A percentile compares a stretch with the other conserved stretches of the same genome.
Conservation (phyloP, 768 basidiomycete species). For the Auricularia sp. region DNA sequence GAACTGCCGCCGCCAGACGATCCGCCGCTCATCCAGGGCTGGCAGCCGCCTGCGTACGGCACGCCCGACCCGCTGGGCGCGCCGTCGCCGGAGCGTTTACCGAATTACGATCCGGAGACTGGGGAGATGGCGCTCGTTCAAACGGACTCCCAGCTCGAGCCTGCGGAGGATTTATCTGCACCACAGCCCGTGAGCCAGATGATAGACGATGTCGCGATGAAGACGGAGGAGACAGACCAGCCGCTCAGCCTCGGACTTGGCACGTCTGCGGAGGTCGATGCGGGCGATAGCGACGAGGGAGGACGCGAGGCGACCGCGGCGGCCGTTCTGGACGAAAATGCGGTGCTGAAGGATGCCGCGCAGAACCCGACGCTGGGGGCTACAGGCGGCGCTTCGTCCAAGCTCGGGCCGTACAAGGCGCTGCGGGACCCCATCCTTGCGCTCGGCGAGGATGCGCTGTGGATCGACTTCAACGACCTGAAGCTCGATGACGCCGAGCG, state of each 20-base stretch:
- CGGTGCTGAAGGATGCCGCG: background rate
- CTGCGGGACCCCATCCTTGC: background rate
- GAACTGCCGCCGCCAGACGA: background rate
- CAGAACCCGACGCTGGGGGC: background rate
- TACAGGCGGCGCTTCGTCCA: slow-evolving; percentile 5
- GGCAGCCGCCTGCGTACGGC: background rate
- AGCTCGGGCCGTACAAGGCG: slow-evolving; percentile 3
- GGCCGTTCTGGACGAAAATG: background rate
- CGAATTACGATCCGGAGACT: background rate
- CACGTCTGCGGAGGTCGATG: background rate
- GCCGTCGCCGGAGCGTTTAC: background rate
- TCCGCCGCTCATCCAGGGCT: background rate
- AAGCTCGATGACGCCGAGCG: slow-evolving; percentile 5
- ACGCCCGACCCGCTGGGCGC: background rate
- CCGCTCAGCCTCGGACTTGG: background rate
- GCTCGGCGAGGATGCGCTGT: slow-evolving; percentile 32
- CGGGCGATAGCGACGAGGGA: background rate
- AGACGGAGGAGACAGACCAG: background rate
- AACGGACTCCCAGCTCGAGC: background rate
- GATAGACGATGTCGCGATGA: background rate
- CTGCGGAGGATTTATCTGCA: background rate
- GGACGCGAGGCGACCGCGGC: background rate
- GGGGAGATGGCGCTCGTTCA: background rate
- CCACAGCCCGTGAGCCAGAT: background rate
- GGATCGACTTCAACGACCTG: slow-evolving; percentile 40